Evolutionary conservation across 805 yeast species (phyloP).

Genomic region (Tetrapisispora nanseiensis): DNA sequence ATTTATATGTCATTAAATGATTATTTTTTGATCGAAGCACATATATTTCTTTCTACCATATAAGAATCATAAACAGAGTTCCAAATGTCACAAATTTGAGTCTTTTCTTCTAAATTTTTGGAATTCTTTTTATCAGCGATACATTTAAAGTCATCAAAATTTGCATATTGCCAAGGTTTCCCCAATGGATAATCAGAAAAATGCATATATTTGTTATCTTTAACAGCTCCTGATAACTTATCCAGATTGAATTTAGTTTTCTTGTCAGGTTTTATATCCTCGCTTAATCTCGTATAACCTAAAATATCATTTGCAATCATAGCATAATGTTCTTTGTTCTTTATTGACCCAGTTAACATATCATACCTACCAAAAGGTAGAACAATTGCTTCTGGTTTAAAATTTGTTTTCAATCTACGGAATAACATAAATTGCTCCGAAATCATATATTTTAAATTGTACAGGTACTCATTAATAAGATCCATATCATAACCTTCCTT

Average conservation of each 20-base stretch:
- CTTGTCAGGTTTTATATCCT: background rate
- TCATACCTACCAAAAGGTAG: conserved; percentile 28
- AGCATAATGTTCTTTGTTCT: conserved; percentile 14
- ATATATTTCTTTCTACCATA: conserved; percentile 12
- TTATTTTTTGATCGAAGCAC: conserved; percentile 5
- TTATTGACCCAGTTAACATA: conserved; percentile 23
- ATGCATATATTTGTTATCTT: conserved; percentile 40
- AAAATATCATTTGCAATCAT: conserved; percentile 21
- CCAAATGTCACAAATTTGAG: conserved; percentile 21
- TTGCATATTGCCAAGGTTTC: conserved; percentile 45
- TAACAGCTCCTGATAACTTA: conserved; percentile 3
- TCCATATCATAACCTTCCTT: conserved; percentile 24
- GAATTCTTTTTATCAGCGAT: conserved; percentile 6
- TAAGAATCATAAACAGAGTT: conserved; percentile 14
- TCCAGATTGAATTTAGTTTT: background rate
- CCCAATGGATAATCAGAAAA: conserved; percentile 59
- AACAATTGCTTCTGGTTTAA: conserved; percentile 21
- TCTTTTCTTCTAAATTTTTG: conserved; percentile 7
- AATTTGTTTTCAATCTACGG: conserved; percentile 16
- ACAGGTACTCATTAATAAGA: conserved; percentile 23
- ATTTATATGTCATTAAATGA: too few species aligned
- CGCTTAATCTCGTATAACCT: conserved; percentile 20
- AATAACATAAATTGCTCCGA: conserved; percentile 23
- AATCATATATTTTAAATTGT: conserved; percentile 19
- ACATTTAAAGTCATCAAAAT: conserved; percentile 18